phyloP scores from a whole-genome alignment of 2,329 filamentous ascomycete species.

The Phaeosphaeriaceae sp. region DNA sequence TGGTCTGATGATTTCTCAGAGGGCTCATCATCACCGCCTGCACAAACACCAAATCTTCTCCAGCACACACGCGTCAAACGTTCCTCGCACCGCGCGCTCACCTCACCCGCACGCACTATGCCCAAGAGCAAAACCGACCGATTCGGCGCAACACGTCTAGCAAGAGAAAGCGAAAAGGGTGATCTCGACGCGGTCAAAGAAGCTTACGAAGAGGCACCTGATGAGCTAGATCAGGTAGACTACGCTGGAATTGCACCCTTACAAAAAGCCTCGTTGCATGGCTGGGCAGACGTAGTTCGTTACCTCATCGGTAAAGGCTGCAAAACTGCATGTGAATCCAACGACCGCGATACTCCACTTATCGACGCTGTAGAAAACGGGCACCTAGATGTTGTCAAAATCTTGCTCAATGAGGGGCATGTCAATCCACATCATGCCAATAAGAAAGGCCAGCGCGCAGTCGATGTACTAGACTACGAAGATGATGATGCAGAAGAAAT shows the following conservation, averaged over 20 bases:
- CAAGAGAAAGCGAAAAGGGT: constrained; percentile 86
- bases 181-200: constrained; percentile 80
- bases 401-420: constrained; percentile 77
- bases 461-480: constrained; percentile 79
- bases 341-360: constrained; percentile 83
- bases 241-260: constrained; percentile 96
- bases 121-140: constrained; percentile 86
- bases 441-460: constrained; percentile 87
- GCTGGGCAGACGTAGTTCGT: constrained; percentile 84
- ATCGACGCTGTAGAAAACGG: constrained; percentile 97
- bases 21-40: constrained; percentile 44
- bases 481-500: constrained; percentile 82
- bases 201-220: constrained; percentile 77
- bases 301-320: constrained; percentile 85
- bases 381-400: constrained; percentile 83
- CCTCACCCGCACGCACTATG: constrained; percentile 62
- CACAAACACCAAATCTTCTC: constrained; percentile 37
- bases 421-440: constrained; percentile 93
- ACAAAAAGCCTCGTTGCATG: constrained; percentile 89
- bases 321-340: constrained; percentile 78
- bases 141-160: constrained; percentile 87
- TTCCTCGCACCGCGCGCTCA: constrained; percentile 67
- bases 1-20: constrained; percentile 48
- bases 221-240: constrained; percentile 87
- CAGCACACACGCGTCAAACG: constrained; percentile 60